Conservation (phyloP, 768 basidiomycete genomes). For the Boletus reticulatus region DNA sequence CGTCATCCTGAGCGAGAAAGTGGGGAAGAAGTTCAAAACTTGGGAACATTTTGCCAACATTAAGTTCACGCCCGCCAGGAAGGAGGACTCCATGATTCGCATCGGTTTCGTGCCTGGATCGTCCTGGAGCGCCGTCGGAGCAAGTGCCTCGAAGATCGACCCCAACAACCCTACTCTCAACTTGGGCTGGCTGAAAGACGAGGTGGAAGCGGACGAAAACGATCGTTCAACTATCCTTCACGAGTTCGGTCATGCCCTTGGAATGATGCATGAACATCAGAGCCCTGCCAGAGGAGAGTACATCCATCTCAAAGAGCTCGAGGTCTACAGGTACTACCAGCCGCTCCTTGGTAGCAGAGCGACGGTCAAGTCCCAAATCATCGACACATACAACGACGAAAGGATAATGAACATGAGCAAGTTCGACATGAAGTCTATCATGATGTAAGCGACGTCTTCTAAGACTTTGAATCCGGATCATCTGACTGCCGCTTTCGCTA, state of each 20-base stretch:
- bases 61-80: background rate
- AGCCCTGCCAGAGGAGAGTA: constrained; percentile 19
- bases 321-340: background rate
- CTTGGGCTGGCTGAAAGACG: background rate
- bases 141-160: background rate
- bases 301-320: constrained; percentile 12
- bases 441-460: background rate
- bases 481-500: background rate
- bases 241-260: constrained; percentile 28
- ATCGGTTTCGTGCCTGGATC: background rate
- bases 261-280: constrained; percentile 28
- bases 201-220: rapidly evolving
- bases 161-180: background rate
- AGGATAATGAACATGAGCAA: background rate
- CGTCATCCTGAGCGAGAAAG: background rate
- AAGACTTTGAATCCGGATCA: background rate
- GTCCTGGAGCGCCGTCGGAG: background rate
- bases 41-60: background rate
- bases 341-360: background rate
- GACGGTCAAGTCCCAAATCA: background rate
- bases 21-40: background rate
- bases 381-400: background rate
- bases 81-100: background rate
- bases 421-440: background rate
- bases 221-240: constrained; percentile 19